Base-by-base conservation (phyloP, 2,329 filamentous ascomycete genomes). In the Talaromyces sp. region DNA sequence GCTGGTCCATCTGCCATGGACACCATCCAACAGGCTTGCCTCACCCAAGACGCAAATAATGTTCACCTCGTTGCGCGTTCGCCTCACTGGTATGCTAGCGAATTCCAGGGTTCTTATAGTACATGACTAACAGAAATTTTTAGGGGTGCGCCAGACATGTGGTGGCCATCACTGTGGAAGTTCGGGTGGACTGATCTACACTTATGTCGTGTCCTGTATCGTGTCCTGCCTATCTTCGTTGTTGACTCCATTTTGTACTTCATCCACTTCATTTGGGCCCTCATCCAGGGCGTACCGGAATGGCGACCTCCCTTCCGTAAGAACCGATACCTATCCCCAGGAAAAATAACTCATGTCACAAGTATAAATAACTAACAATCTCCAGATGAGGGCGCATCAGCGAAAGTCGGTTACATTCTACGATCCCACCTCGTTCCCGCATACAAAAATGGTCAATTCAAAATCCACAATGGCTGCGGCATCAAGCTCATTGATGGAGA, bases 1-100 rank as follows among this genome's bases (percentile, higher is more conserved):
- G 48, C 48, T 19, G 48, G 48, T 10, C 48, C 48, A 19, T 51
- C 48, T 8, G 48, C 48, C 6, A 45, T 51, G 48, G 48, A 51
- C 11, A 51, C 45, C 4, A 45, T 51, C 16, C 48, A 51, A 14
- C 40, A 51, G 44, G 48, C 48, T 14, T 51, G 48, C n/a, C 17
- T 51, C 16, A 51, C 33, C 9, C 40, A 45, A 9, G 32, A 42
- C 30, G 40, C 40, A n/a, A 39, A 24, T 10, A 45, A 51, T 19
- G 41, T 51, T 9, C 48, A 51, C 19, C 16, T 51, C 8, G 48
- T 51, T 10, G 48, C 48, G 39, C 48, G 48, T 2, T 51, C 48
- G 27, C 22, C 48, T 27, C 48, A 51, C 17, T 51, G 48, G 48
- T 51, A 45, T 13, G 41, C 29, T 22, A 5, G 29, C 16, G 0